Conservation (phyloP, 176 grass and related monocot species). For the Cenchrus americanus region DNA sequence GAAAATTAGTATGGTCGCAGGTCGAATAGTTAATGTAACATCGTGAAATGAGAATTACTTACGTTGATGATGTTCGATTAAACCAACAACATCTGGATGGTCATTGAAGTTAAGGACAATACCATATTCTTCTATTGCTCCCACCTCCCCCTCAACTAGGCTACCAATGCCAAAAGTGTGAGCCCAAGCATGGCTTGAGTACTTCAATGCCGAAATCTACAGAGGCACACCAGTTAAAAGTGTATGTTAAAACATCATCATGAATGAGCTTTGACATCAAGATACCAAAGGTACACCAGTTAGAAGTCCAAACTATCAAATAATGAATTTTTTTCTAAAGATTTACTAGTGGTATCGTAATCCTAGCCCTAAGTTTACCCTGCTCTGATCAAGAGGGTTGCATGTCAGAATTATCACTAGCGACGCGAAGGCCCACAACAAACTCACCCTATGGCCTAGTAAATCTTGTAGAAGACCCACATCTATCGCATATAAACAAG, state of each 20-base stretch:
- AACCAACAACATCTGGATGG: conserved; percentile 83
- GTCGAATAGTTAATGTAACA: background rate
- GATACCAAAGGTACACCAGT: conserved; percentile 23
- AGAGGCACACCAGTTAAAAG: conserved; percentile 18
- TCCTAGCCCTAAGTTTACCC: conserved; percentile 1
- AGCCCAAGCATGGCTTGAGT: conserved; percentile 62
- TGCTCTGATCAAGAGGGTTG: background rate
- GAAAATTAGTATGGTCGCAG: background rate
- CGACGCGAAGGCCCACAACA: background rate
- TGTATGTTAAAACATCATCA: conserved; percentile 25
- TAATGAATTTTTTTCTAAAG: background rate
- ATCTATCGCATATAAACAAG: background rate
- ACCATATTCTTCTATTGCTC: conserved; percentile 83
- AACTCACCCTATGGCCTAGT: background rate
- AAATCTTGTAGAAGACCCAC: background rate
- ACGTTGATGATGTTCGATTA: conserved; percentile 94
- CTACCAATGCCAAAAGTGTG: conserved; percentile 68
- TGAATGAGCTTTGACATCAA: conserved; percentile 20
- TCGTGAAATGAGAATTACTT: conserved; percentile 41
- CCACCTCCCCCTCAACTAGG: conserved; percentile 81
- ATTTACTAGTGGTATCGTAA: background rate
- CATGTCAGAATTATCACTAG: background rate
- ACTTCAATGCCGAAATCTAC: conserved; percentile 74
- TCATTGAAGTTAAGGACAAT: conserved; percentile 84
- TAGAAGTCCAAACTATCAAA: background rate